Conservation (phyloP, 768 basidiomycete species). For the Symmetrospora coprosmae region DNA sequence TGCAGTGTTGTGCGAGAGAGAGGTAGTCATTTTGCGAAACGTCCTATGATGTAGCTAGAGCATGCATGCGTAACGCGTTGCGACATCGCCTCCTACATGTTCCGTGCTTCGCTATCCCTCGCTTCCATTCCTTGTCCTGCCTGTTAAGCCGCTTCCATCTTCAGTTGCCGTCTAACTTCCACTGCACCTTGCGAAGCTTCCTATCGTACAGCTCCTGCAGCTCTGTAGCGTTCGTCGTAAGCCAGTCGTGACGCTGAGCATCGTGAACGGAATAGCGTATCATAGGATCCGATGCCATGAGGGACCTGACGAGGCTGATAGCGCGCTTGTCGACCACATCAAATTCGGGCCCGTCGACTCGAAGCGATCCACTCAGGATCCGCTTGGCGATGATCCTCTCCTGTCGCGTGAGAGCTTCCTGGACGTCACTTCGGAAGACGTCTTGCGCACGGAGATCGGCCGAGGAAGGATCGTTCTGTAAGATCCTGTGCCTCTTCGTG, state of each 20-base stretch:
- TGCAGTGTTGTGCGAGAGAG: conserved; percentile 26
- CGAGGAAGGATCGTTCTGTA: no score
- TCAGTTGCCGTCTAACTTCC: no score
- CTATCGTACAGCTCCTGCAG: background rate
- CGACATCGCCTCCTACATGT: background rate
- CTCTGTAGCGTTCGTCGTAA: background rate
- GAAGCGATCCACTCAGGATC: background rate
- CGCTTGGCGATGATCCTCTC: background rate
- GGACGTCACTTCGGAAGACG: background rate
- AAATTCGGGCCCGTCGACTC: background rate
- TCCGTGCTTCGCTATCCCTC: no score
- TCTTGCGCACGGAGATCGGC: background rate
- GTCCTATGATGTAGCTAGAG: background rate
- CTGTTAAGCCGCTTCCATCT: no score
- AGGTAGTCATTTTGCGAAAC: conserved; percentile 15
- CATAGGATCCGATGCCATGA: background rate
- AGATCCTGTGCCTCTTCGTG: no score
- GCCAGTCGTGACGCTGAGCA: background rate
- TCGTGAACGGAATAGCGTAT: background rate
- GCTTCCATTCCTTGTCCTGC: no score
- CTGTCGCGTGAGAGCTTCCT: background rate
- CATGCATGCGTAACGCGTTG: no score
- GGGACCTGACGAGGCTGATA: background rate
- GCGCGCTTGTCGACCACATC: no score
- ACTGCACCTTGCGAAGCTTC: background rate